phyloP scores from a whole-genome alignment of 208 protist species.

The Crithidia mellificae region DNA sequence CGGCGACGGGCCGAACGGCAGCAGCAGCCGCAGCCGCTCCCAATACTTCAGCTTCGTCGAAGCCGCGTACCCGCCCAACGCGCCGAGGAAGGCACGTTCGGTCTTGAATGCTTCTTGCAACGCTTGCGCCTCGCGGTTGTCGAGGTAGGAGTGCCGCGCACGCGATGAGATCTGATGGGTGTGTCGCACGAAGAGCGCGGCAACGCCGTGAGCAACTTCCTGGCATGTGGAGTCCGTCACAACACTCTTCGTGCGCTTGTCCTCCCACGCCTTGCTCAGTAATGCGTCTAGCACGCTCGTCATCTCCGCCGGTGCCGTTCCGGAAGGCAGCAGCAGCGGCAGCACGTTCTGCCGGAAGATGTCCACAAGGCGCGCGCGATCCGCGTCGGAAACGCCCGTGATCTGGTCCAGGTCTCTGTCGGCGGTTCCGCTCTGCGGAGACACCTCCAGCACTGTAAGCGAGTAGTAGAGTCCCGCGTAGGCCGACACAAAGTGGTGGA shows the following conservation, averaged over 20 bases:
- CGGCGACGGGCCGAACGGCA: constrained; percentile 45
- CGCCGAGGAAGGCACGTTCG: constrained; percentile 20
- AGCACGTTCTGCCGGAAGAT: constrained; percentile 25
- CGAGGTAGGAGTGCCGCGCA: constrained; percentile 22
- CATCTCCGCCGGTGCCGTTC: constrained; percentile 14
- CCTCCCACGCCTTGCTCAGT: constrained; percentile 14
- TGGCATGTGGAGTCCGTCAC: constrained; percentile 21
- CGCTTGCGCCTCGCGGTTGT: constrained; percentile 12
- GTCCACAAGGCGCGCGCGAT: constrained; percentile 19
- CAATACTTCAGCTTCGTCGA: constrained; percentile 43
- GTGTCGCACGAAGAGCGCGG: constrained; percentile 21
- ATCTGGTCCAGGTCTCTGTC: neutral
- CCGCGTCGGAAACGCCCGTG: constrained; percentile 12
- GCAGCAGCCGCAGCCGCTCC: constrained; percentile 49
- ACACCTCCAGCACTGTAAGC: constrained; percentile 31
- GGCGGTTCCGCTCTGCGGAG: constrained; percentile 9
- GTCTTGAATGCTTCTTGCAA: constrained; percentile 16
- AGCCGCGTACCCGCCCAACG: constrained; percentile 10
- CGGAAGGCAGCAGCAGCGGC: constrained; percentile 13
- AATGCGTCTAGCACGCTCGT: constrained; percentile 15
- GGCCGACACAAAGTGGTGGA: constrained; percentile 51
- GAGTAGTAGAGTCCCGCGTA: constrained; percentile 40
- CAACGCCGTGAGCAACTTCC: constrained; percentile 25
- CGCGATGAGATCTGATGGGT: constrained; percentile 20
- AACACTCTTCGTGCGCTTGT: constrained; percentile 21